Evolutionary conservation across 108 stramenopile species (phyloP).

Genomic region (Craspedostauros australis): DNA sequence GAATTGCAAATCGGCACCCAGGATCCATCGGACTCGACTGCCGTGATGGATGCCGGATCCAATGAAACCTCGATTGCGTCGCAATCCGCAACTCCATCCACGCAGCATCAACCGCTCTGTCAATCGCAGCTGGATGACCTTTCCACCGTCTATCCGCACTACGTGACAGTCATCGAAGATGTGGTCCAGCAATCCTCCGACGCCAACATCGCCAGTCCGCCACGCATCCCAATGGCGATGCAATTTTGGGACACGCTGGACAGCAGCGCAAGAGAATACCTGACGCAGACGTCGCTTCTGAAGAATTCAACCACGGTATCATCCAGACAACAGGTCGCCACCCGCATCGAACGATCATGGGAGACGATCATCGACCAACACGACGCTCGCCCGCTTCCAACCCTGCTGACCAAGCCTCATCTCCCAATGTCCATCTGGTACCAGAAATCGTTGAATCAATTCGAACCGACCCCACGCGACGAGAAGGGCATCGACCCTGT

Average conservation of each 20-base stretch:
- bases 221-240: slow-evolving; percentile 17
- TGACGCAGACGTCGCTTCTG: slow-evolving; percentile 16
- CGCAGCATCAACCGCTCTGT: no score
- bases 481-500: slow-evolving; percentile 21
- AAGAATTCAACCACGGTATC: no score
- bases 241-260: slow-evolving; percentile 23
- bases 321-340: slow-evolving; percentile 1
- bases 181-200: slow-evolving; percentile 4
- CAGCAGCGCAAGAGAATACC: slow-evolving; percentile 30
- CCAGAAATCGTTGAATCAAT: slow-evolving; percentile 6
- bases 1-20: no score
- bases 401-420: no score
- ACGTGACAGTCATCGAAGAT: slow-evolving; percentile 2
- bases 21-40: no score
- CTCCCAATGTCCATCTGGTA: slow-evolving; percentile 12
- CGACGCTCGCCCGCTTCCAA: slow-evolving; percentile 1
- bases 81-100: no score
- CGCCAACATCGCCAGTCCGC: slow-evolving; percentile 15
- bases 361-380: slow-evolving; percentile 10
- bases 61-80: no score
- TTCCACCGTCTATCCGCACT: no score
- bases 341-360: slow-evolving; percentile 12
- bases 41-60: no score
- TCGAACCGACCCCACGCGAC: neutral
- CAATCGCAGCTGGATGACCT: no score